Conservation (phyloP, 2,329 filamentous ascomycete genomes). For the Eutypella sp. region DNA sequence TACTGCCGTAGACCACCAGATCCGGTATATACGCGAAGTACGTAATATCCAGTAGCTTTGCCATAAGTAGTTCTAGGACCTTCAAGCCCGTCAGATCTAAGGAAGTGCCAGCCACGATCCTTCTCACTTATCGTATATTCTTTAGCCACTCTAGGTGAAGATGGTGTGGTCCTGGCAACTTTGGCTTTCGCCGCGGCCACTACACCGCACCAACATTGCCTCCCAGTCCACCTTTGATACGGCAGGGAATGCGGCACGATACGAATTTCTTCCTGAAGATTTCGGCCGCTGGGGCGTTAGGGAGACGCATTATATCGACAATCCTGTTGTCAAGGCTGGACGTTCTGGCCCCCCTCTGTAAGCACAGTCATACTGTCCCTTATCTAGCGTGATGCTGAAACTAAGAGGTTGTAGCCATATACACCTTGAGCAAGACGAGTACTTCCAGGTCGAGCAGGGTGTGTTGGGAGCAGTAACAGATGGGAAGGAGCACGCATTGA, state of each 20-base stretch:
- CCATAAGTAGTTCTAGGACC: too few relatives aligned
- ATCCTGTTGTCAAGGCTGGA: conserved; percentile 7
- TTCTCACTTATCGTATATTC: too few relatives aligned
- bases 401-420: conserved; percentile 12
- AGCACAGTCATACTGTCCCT: conserved; percentile 1
- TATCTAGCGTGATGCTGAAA: not conserved
- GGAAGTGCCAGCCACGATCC: too few relatives aligned
- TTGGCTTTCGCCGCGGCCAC: conserved; percentile 14
- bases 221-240: conserved; percentile 1
- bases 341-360: conserved; percentile 13
- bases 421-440: conserved; percentile 12
- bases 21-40: too few relatives aligned
- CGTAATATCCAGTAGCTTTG: too few relatives aligned
- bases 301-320: conserved; percentile 14
- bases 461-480: conserved; percentile 7
- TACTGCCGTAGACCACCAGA: too few relatives aligned
- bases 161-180: conserved; percentile 13
- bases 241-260: conserved; percentile 5
- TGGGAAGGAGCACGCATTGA: conserved; percentile 4
- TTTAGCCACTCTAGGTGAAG: not conserved
- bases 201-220: conserved; percentile 3
- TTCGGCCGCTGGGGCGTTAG: conserved; percentile 7
- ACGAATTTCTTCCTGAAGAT: conserved; percentile 3
- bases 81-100: too few relatives aligned
- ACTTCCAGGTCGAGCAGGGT: conserved; percentile 14